phyloP scores from a whole-genome alignment of 1,284 basidiomycete species.

The Trichosporon ovoides region DNA sequence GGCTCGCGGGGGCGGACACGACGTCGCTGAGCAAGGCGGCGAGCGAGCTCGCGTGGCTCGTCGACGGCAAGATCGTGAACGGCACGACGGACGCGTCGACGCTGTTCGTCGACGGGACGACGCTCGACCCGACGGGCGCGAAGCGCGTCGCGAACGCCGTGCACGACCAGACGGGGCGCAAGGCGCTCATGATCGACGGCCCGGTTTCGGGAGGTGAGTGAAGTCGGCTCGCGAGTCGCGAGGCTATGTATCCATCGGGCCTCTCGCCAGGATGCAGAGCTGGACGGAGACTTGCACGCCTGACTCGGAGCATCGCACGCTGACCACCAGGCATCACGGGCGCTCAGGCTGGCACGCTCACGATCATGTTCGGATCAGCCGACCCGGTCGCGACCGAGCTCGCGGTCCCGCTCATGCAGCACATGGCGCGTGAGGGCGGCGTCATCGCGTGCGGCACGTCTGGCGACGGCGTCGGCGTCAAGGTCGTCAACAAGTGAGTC shows the following conservation, averaged over 20 bases:
- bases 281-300: no score
- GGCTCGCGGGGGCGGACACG: conserved; percentile 51
- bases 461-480: conserved; percentile 42
- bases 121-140: conserved; percentile 42
- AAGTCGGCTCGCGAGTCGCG: not conserved
- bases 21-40: conserved; percentile 47
- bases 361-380: conserved; percentile 44
- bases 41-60: conserved; percentile 35
- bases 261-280: no score
- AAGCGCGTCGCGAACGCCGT: conserved; percentile 33
- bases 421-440: conserved; percentile 39
- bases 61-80: not conserved
- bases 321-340: conserved; percentile 31
- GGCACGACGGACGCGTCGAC: conserved; percentile 26
- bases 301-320: no score
- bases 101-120: conserved; percentile 45
- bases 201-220: conserved; percentile 42
- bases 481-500: conserved; percentile 47
- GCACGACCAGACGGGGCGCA: conserved; percentile 24
- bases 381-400: conserved; percentile 25
- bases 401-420: conserved; percentile 35
- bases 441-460: conserved; percentile 40
- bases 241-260: no score
- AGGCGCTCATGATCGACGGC: conserved; percentile 41
- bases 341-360: conserved; percentile 36